Conservation (phyloP, 192 early-diverging fungal genomes). For the Rhizophlyctis rosea region DNA sequence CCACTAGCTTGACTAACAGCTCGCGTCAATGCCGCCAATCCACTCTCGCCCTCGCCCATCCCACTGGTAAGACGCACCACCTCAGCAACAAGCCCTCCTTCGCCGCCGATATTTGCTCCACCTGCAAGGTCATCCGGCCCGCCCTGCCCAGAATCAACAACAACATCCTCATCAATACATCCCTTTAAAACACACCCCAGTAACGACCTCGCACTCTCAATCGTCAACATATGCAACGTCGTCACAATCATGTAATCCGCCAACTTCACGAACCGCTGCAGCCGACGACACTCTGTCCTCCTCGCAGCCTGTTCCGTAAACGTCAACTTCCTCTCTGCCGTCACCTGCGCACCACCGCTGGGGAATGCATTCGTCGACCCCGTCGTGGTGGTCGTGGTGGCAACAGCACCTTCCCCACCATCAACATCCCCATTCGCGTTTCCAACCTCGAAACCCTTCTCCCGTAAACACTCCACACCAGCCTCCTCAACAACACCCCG, state of each 20-base stretch:
- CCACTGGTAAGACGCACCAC: conserved; percentile 7
- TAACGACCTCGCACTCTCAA: conserved; percentile 44
- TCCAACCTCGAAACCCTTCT: conserved; percentile 49
- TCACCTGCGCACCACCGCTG: not conserved
- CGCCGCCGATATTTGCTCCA: conserved; percentile 22
- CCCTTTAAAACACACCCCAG: conserved; percentile 42
- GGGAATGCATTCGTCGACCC: conserved; percentile 1
- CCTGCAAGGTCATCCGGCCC: no score
- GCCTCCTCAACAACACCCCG: conserved; percentile 43
- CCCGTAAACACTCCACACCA: conserved; percentile 37
- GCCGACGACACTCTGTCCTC: conserved; percentile 45
- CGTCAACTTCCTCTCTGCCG: conserved; percentile 39
- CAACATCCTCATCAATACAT: conserved; percentile 52
- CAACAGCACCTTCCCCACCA: not conserved
- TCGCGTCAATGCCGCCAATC: not conserved
- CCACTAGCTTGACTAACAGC: not conserved
- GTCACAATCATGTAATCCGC: conserved; percentile 55
- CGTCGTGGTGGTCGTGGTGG: not conserved
- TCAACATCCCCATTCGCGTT: conserved; percentile 2
- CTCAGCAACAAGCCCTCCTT: conserved; percentile 17
- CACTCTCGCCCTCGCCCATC: conserved; percentile 3
- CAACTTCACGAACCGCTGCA: conserved; percentile 58
- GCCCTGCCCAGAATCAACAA: conserved; percentile 36
- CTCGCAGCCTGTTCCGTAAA: conserved; percentile 64
- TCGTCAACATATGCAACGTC: conserved; percentile 47